Evolutionary conservation across 768 basidiomycete genomes (phyloP), one percentile per base, ranked within the genome.

Genomic region (Suillus tomentosus): DNA sequence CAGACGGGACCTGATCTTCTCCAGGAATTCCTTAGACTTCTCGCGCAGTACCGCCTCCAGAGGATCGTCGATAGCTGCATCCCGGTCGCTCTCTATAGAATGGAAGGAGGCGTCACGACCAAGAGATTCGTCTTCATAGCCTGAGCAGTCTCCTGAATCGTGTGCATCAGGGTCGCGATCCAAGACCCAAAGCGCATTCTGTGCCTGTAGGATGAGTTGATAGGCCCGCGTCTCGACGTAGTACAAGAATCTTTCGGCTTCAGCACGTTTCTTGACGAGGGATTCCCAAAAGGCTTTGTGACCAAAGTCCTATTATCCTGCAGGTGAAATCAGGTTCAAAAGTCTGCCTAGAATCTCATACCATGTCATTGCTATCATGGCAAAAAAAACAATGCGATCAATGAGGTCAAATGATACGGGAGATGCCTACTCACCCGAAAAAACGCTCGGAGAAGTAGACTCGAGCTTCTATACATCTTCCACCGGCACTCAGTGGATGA

Each of bases 111-210:
- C 14, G 9, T 65, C 39, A 19, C 37, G 14, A 37, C 17, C 37
- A 36, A 63, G 27, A 19, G 68, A n/a, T 15, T 27, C 56, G 51
- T 74, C 65, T 37, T 69, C 56, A 60, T 68, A 53, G 34, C 59
- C 36, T 17, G 67, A 67, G 54, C 77, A 78, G 5, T 72, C 70
- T 47, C 34, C 64, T 19, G 65, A 45, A 37, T 67, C 45, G n/a
- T 62, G 66, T 9, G 64, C 65, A 1, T 70, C 65, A 34, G 64
- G 67, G 9, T 76, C 67, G 8, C 61, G 66, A 3, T 74, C 73
- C 19, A 79, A 69, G 24, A 79, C 79, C 76, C 79, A 79, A 8
- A 76, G 61, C 3, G 79, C 79, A 45, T 78, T 74, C 62, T 78
- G 76, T 8, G 67, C 62, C 24, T 65, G 66, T 43, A 79, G 73